Percentiles rank a stretch among this genome's conserved stretches.
Evolutionary conservation across 495 filamentous ascomycete genomes (phyloP).

Genomic region (Wilcoxina mikolae): DNA sequence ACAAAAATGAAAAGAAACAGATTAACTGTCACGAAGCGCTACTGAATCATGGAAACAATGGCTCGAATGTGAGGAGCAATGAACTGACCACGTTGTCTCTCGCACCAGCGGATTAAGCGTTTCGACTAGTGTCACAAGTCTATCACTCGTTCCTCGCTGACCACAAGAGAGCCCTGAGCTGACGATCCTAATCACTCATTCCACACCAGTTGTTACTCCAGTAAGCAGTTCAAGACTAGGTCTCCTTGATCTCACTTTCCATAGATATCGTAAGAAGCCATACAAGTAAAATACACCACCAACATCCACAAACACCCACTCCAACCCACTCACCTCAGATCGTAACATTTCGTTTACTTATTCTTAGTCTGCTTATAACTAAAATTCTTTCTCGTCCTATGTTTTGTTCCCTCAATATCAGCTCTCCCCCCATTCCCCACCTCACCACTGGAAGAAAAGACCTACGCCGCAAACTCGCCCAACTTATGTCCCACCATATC

Average conservation of each 20-base stretch:
- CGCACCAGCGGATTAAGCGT: too few relatives aligned
- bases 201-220: too few relatives aligned
- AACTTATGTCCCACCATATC: conserved; percentile 98
- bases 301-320: neutral
- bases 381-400: conserved; percentile 77
- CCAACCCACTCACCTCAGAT: neutral
- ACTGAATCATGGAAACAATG: too few relatives aligned
- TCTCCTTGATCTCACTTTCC: too few relatives aligned
- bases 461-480: conserved; percentile 86
- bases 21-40: neutral
- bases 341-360: conserved; percentile 35
- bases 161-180: too few relatives aligned
- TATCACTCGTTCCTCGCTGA: too few relatives aligned
- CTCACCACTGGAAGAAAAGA: conserved; percentile 14
- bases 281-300: neutral
- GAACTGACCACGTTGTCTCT: too few relatives aligned
- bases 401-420: neutral
- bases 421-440: neutral
- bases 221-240: too few relatives aligned
- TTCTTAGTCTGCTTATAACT: conserved; percentile 66
- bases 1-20: neutral
- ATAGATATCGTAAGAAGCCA: too few relatives aligned
- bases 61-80: too few relatives aligned
- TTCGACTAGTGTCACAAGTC: too few relatives aligned
- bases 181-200: too few relatives aligned